Evolutionary conservation across 768 basidiomycete species (phyloP).

Genomic region (Psilocybe tampanensis): DNA sequence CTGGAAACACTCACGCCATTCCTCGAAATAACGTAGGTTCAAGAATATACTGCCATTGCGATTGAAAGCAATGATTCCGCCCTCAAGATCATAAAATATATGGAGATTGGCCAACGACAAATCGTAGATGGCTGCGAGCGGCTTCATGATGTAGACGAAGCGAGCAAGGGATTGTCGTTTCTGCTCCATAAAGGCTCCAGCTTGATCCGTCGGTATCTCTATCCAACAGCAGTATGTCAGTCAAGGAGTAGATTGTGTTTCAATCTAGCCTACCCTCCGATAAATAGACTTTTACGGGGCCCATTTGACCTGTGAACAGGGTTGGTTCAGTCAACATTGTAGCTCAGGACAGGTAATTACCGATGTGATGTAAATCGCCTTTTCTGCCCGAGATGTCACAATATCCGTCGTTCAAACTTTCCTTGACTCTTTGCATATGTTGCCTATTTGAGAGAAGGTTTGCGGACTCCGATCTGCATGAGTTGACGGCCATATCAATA

Average conservation of each 20-base stretch:
- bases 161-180: constrained; percentile 65
- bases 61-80: constrained; percentile 93
- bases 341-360: constrained; percentile 33
- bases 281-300: constrained; percentile 60
- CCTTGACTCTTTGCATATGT: constrained; percentile 72
- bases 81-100: constrained; percentile 82
- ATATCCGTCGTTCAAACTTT: constrained; percentile 79
- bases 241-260: neutral
- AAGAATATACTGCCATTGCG: constrained; percentile 85
- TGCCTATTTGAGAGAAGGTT: constrained; percentile 64
- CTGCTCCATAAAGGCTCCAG: constrained; percentile 46
- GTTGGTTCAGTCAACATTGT: neutral
- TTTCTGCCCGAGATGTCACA: constrained; percentile 74
- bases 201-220: constrained; percentile 57
- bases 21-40: constrained; percentile 82
- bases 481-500: constrained; percentile 70
- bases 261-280: constrained; percentile 51
- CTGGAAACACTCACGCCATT: constrained; percentile 71
- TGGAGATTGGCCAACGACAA: constrained; percentile 77
- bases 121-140: constrained; percentile 70
- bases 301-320: constrained; percentile 55
- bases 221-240: constrained; percentile 2
- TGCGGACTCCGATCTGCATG: constrained; percentile 69
- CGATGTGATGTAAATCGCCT: constrained; percentile 63
- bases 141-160: constrained; percentile 70